Conservation (phyloP, 208 protist genomes). For the Lotmaria passim region DNA sequence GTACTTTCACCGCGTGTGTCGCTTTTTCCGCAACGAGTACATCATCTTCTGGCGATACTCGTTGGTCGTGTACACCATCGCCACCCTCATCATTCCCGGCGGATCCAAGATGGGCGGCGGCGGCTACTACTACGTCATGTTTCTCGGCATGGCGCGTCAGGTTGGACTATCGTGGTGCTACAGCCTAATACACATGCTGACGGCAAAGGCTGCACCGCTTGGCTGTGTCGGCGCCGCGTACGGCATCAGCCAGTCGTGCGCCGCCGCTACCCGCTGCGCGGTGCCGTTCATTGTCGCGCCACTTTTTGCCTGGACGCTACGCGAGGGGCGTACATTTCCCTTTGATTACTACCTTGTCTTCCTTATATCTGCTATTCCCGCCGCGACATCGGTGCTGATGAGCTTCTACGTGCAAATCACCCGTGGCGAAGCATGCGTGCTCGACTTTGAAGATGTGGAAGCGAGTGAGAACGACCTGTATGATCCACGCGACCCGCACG, state of each 20-base stretch:
- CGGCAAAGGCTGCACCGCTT: conserved; percentile 46
- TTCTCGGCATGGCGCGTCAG: conserved; percentile 44
- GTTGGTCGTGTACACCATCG: conserved; percentile 13
- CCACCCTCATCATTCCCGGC: conserved; percentile 26
- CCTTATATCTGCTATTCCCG: conserved; percentile 31
- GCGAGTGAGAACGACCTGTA: conserved; percentile 4
- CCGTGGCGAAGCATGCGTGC: conserved; percentile 9
- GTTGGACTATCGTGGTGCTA: conserved; percentile 47
- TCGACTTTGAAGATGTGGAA: background rate
- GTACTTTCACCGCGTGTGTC: conserved; percentile 39
- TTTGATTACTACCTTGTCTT: conserved; percentile 74
- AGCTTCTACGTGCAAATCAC: conserved; percentile 24
- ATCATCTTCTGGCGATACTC: conserved; percentile 19
- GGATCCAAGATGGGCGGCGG: conserved; percentile 16
- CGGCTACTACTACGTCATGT: conserved; percentile 41
- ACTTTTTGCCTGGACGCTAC: conserved; percentile 66
- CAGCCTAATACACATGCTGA: conserved; percentile 51
- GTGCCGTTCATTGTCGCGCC: conserved; percentile 53
- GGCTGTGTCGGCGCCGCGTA: conserved; percentile 53
- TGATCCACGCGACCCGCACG: background rate
- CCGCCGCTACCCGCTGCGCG: conserved; percentile 52
- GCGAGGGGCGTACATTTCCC: conserved; percentile 33
- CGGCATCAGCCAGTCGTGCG: conserved; percentile 56
- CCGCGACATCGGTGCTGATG: conserved; percentile 19
- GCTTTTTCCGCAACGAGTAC: conserved; percentile 29